Base-by-base conservation (phyloP, 805 yeast genomes). In the Saturnispora kantuleensis region DNA sequence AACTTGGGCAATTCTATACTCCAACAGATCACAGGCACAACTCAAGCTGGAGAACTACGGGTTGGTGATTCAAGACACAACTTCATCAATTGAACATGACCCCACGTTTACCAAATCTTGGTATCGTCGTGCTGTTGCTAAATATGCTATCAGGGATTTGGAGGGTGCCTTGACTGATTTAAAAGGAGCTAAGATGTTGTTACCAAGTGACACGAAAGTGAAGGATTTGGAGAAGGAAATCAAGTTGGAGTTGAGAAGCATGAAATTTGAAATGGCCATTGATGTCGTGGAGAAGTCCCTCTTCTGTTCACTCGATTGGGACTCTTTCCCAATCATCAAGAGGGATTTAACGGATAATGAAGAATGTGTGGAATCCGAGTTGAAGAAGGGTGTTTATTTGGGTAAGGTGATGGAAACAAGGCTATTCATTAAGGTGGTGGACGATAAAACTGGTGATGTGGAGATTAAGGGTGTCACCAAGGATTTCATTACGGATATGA, bases 11-110 rank as follows among this genome's bases (percentile, higher is more conserved):
- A 71, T 80, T 30, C 78, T 81, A 50, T 86, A 70, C 58, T 81
- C 96, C 9, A 90, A 90, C 63, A 71, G 96, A 51, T 96, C 97
- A 0, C 88, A 87, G 59, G 95, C 87, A 1, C 81, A 88, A 53
- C 77, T 90, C 57, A 85, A 87, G 56, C 62, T 80, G 45, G 98
- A 90, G 60, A 81, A 81, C 55, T 89, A 82, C 60, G 97, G 96
- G 3, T 69, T 77, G 44, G 95, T 96, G 1, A 73, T 89, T 2
- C 67, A 62, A n/a, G 96, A 89, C 60, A 80, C 95, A 53, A 74
- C 79, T 31, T 64, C 66, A 37, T 85, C 97, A 1, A 70, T 93
- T 37, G 73, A 70, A 39, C 56, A 81, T 9, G 87, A 90, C 57
- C 73, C 79, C 1, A 58, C 66, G 15, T 83, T 85, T 56, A 64